phyloP scores from a whole-genome alignment of 768 basidiomycete species.

The Phlegmacium glaucopus region DNA sequence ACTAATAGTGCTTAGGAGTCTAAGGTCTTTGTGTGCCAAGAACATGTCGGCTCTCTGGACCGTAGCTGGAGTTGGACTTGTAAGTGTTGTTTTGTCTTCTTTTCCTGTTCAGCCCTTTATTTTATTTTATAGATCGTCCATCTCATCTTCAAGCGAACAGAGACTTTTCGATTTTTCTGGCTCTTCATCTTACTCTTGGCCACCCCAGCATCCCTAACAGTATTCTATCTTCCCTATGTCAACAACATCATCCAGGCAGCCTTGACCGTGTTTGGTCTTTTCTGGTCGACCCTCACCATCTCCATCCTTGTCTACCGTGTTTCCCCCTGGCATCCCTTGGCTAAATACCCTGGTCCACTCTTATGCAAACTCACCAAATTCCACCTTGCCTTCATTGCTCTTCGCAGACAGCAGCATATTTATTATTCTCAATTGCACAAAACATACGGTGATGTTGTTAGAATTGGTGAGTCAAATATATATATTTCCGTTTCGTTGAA shows the following conservation, averaged over 20 bases:
- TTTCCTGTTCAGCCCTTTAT: too few relatives aligned
- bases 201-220: not conserved
- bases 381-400: conserved; percentile 28
- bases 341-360: conserved; percentile 43
- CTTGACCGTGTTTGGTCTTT: not conserved
- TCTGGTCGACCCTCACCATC: conserved; percentile 6
- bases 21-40: too few relatives aligned
- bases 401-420: conserved; percentile 37
- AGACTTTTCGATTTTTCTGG: too few relatives aligned
- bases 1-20: too few relatives aligned
- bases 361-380: conserved; percentile 37
- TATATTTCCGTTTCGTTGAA: not conserved
- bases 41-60: too few relatives aligned
- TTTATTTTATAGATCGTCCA: too few relatives aligned
- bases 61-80: too few relatives aligned
- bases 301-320: conserved; percentile 36
- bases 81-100: too few relatives aligned
- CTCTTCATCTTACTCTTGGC: not conserved
- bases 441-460: conserved; percentile 49
- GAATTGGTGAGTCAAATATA: conserved; percentile 40
- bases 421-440: conserved; percentile 43
- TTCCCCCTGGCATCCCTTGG: conserved; percentile 45
- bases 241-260: not conserved
- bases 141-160: too few relatives aligned
- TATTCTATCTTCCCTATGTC: not conserved